These are phyloP conservation scores for Gillenia trifoliata DNA, from an alignment of 306 rosid genomes.

Conservation along the genomic window DNA sequence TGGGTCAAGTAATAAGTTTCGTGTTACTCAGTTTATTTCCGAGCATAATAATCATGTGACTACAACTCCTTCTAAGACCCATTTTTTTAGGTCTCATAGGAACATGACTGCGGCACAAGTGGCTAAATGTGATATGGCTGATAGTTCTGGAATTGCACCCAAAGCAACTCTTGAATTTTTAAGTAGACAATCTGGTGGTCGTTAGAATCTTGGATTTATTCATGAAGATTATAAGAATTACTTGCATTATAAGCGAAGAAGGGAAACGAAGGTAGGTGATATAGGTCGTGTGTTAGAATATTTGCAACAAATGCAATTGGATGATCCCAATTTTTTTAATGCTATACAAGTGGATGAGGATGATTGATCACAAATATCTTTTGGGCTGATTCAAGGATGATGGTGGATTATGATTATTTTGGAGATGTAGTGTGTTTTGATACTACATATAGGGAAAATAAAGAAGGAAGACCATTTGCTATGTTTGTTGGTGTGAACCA, in stretches of 20 bases:
- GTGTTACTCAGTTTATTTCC: background rate
- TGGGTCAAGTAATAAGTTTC: background rate
- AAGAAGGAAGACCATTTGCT: background rate
- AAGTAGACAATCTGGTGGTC: background rate
- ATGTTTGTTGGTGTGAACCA: background rate
- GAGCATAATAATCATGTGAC: background rate
- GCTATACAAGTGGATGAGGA: background rate
- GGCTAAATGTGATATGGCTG: background rate
- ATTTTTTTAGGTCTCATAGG: background rate
- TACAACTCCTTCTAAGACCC: background rate
- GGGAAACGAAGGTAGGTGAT: background rate
- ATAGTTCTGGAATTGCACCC: background rate
- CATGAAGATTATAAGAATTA: background rate
- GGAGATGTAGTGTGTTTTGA: background rate
- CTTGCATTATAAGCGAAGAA: background rate
- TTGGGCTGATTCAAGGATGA: background rate
- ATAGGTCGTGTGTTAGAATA: background rate
- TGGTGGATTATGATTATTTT: background rate
- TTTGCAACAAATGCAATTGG: background rate
- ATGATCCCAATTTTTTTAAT: background rate
- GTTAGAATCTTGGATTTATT: constrained; percentile 2
- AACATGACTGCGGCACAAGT: background rate
- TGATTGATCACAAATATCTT: background rate
- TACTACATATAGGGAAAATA: background rate
- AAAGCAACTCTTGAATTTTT: background rate